A percentile compares a stretch with the other conserved stretches of the same genome.
Conservation (phyloP, 495 filamentous ascomycete species). For the Xylaria castorea region DNA sequence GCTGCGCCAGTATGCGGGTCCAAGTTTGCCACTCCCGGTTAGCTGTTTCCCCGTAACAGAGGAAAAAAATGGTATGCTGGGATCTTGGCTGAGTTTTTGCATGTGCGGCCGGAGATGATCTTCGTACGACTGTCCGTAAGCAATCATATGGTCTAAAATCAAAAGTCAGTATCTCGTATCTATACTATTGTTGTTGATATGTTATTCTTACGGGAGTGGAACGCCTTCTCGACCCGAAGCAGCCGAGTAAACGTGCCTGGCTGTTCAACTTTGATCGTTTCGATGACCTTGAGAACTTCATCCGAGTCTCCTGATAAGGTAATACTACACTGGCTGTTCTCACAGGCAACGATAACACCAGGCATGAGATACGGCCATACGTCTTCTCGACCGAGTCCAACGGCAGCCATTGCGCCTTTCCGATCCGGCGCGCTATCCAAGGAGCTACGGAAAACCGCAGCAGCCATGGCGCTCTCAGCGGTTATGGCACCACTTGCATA, state of each 20-base stretch:
- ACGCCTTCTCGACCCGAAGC: constrained; percentile 36
- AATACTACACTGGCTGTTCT: constrained; percentile 48
- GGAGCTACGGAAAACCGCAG: constrained; percentile 44
- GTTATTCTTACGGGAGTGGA: constrained; percentile 34
- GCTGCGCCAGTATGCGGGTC: constrained; percentile 34
- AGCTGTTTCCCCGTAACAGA: constrained; percentile 40
- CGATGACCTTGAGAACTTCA: constrained; percentile 30
- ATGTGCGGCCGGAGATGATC: constrained; percentile 29
- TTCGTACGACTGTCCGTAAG: constrained; percentile 38
- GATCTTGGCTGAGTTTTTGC: constrained; percentile 18
- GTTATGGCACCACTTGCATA: constrained; percentile 46
- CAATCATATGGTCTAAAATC: constrained; percentile 35
- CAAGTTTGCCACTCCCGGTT: constrained; percentile 12
- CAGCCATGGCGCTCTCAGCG: constrained; percentile 36
- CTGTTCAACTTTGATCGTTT: constrained; percentile 32
- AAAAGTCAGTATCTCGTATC: not conserved
- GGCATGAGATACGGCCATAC: constrained; percentile 33
- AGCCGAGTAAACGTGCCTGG: constrained; percentile 18
- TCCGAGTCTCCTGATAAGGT: constrained; percentile 47
- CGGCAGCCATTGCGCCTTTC: constrained; percentile 49
- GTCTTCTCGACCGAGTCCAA: constrained; percentile 41
- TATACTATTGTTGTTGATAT: not conserved
- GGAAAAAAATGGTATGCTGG: constrained; percentile 37
- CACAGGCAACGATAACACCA: constrained; percentile 46
- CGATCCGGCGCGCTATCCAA: constrained; percentile 26